Conservation (phyloP, 2,329 filamentous ascomycete species). For the Diplocarpon mali region DNA sequence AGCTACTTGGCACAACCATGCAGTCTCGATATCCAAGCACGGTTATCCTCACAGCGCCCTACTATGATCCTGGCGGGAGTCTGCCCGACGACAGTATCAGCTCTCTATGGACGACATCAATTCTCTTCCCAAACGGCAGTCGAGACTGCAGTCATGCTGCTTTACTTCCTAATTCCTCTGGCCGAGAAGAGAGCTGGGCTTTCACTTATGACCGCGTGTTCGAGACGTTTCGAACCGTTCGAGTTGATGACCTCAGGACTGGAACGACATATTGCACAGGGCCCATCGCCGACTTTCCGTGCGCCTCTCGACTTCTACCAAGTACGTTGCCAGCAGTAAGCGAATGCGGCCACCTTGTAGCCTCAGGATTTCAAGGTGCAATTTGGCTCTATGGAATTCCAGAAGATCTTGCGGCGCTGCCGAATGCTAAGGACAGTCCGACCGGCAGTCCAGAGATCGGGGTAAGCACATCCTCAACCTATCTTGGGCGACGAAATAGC, state of each 20-base stretch:
- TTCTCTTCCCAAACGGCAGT: constrained; percentile 72
- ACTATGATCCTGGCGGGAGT: constrained; percentile 61
- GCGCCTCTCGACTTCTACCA: constrained; percentile 51
- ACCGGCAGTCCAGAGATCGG: constrained; percentile 25
- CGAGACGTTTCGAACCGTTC: constrained; percentile 67
- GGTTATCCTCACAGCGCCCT: constrained; percentile 68
- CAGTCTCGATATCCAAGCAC: constrained; percentile 55
- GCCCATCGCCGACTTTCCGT: constrained; percentile 42
- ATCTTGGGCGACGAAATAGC: constrained; percentile 23
- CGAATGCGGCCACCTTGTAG: constrained; percentile 59
- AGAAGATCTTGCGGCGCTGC: constrained; percentile 54
- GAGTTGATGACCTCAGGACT: constrained; percentile 62
- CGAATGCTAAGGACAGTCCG: constrained; percentile 30
- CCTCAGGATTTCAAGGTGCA: constrained; percentile 61
- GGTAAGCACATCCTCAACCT: constrained; percentile 19
- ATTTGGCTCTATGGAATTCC: constrained; percentile 74
- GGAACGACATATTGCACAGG: constrained; percentile 73
- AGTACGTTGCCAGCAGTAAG: constrained; percentile 59
- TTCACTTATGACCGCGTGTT: constrained; percentile 69
- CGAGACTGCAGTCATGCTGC: constrained; percentile 69
- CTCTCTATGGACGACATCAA: constrained; percentile 75
- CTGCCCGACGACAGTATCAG: constrained; percentile 57
- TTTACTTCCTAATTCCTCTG: constrained; percentile 36
- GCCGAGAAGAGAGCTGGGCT: constrained; percentile 61
- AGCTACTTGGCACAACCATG: constrained; percentile 65